Conservation (phyloP, 805 yeast genomes). For the Wickerhamomyces bovis region DNA sequence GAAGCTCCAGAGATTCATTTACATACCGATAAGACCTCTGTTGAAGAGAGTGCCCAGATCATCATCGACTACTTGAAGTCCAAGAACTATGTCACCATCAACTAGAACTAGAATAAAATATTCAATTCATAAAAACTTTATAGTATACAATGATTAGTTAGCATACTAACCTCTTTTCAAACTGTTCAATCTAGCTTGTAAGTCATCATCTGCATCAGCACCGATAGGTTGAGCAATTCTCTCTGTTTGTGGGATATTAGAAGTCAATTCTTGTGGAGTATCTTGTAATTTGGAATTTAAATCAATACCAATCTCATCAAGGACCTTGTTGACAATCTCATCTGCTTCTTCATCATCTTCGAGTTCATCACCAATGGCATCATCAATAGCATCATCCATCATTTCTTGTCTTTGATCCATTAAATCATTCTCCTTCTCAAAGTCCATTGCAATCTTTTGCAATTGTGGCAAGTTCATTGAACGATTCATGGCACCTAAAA, state of each 20-base stretch:
- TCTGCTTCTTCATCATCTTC: conserved; percentile 87
- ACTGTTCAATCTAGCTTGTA: conserved; percentile 84
- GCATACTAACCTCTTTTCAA: conserved; percentile 46
- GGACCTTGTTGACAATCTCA: conserved; percentile 82
- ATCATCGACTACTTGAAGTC: conserved; percentile 62
- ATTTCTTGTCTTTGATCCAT: conserved; percentile 99
- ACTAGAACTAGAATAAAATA: background rate
- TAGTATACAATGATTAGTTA: background rate
- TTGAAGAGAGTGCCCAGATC: conserved; percentile 75
- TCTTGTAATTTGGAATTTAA: conserved; percentile 44
- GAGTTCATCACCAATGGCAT: conserved; percentile 88
- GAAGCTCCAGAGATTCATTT: conserved; percentile 76
- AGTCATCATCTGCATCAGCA: conserved; percentile 62
- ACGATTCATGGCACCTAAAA: conserved; percentile 81
- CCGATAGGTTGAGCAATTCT: conserved; percentile 54
- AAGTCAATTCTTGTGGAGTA: conserved; percentile 36
- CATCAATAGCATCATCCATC: conserved; percentile 98
- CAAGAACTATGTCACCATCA: conserved; percentile 30
- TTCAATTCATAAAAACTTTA: conserved; percentile 1
- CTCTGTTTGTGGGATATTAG: conserved; percentile 23
- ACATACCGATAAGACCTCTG: conserved; percentile 59
- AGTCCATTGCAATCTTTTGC: conserved; percentile 88
- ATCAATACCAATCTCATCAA: conserved; percentile 95
- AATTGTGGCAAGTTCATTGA: conserved; percentile 88
- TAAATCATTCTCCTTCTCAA: conserved; percentile 87